These are phyloP conservation scores for Fusarium keratoplasticum DNA, from an alignment of 2,329 filamentous ascomycete genomes.

Conservation along the genomic window DNA sequence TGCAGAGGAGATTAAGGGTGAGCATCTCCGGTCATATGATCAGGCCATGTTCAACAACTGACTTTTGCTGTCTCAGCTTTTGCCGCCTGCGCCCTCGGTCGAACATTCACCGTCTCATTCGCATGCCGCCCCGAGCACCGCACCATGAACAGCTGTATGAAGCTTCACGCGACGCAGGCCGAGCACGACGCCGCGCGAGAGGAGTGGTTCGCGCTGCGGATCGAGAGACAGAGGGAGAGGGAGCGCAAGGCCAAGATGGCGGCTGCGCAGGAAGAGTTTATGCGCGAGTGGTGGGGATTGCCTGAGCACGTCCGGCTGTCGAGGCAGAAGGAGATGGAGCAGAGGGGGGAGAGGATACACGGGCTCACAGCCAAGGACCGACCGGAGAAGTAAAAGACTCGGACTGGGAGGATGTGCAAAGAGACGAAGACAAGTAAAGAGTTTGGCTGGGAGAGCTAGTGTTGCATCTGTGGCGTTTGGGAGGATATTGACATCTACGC, in stretches of 20 bases:
- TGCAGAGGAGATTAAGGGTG: slow-evolving; percentile 82
- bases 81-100: slow-evolving; percentile 86
- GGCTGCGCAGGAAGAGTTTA: slow-evolving; percentile 72
- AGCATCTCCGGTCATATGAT: slow-evolving; percentile 12
- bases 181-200: slow-evolving; percentile 90
- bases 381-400: slow-evolving; percentile 20
- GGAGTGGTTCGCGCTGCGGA: slow-evolving; percentile 88
- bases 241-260: slow-evolving; percentile 72
- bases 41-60: slow-evolving; percentile 7
- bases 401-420: background rate
- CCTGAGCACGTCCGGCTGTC: slow-evolving; percentile 66
- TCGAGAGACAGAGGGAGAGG: slow-evolving; percentile 75
- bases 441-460: background rate
- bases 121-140: slow-evolving; percentile 83
- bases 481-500: slow-evolving; percentile 38
- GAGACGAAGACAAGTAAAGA: slow-evolving; percentile 20
- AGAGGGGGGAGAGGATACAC: slow-evolving; percentile 65
- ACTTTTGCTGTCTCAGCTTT: slow-evolving; percentile 71
- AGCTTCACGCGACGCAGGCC: slow-evolving; percentile 82
- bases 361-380: slow-evolving; percentile 58
- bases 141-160: slow-evolving; percentile 95
- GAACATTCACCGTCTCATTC: slow-evolving; percentile 90
- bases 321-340: slow-evolving; percentile 60
- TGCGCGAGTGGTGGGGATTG: slow-evolving; percentile 76
- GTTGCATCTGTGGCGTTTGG: slow-evolving; percentile 42